Percentiles rank a stretch among this genome's conserved stretches.
Evolutionary conservation across 2,329 filamentous ascomycete species (phyloP).

Genomic region (Cladosporium oxysporum): DNA sequence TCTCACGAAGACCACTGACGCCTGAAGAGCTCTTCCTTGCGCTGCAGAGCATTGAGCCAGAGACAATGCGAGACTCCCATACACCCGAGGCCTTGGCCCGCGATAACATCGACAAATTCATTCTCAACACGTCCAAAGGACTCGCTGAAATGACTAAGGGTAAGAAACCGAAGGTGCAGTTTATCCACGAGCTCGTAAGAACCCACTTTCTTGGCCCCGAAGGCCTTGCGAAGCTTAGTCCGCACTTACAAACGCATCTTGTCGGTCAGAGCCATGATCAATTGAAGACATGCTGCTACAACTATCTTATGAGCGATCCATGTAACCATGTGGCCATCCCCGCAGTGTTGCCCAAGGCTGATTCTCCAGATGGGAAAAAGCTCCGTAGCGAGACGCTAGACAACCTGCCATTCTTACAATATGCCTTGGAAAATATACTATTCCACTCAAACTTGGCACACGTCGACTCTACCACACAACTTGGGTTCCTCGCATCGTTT

Average conservation of each 20-base stretch:
- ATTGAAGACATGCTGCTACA: background rate
- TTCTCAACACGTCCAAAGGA: conserved; percentile 53
- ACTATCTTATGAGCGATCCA: background rate
- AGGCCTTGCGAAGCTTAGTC: background rate
- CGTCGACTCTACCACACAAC: background rate
- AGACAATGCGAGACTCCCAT: conserved; percentile 2
- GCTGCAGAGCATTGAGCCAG: conserved; percentile 37
- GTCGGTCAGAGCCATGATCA: background rate
- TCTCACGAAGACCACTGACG: conserved; percentile 46
- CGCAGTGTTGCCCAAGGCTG: background rate
- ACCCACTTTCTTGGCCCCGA: background rate
- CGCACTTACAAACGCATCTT: background rate
- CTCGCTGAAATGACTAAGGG: conserved; percentile 48
- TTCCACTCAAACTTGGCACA: background rate
- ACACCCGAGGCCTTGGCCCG: conserved; percentile 34
- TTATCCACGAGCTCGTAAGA: conserved; percentile 55
- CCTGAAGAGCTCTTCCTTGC: conserved; percentile 48
- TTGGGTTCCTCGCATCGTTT: background rate
- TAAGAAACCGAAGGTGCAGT: conserved; percentile 46
- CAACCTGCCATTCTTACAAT: background rate
- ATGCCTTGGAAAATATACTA: background rate
- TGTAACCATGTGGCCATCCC: background rate
- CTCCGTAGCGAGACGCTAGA: background rate
- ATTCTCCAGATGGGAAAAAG: background rate
- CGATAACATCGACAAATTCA: conserved; percentile 29